phyloP scores from a whole-genome alignment of 2,329 filamentous ascomycete genomes.

The Cercospora sojina region DNA sequence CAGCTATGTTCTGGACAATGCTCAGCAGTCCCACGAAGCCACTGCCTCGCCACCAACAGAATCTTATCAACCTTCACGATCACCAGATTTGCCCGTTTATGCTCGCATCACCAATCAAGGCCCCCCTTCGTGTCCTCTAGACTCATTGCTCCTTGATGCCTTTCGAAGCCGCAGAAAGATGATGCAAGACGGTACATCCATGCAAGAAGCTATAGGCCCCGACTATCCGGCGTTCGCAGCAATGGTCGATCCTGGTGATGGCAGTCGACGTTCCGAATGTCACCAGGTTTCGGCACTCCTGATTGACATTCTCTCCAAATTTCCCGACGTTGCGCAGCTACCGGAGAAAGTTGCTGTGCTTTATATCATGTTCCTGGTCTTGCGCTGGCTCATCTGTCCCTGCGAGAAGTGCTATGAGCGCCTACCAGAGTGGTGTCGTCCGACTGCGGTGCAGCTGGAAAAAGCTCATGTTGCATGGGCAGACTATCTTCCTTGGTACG shows the following conservation, averaged over 20 bases:
- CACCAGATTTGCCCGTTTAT: conserved; percentile 32
- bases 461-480: conserved; percentile 75
- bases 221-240: conserved; percentile 77
- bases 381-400: conserved; percentile 78
- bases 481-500: conserved; percentile 72
- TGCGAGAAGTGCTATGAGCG: conserved; percentile 76
- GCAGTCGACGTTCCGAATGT: conserved; percentile 38
- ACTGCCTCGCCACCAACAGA: conserved; percentile 15
- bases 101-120: conserved; percentile 54
- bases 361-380: conserved; percentile 82
- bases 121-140: conserved; percentile 71
- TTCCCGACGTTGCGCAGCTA: conserved; percentile 73
- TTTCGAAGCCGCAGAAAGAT: conserved; percentile 67
- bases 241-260: conserved; percentile 64
- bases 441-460: conserved; percentile 64
- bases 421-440: conserved; percentile 70
- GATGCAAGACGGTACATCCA: conserved; percentile 63
- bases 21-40: conserved; percentile 9
- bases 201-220: conserved; percentile 69
- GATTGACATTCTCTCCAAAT: conserved; percentile 80
- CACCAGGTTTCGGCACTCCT: conserved; percentile 83
- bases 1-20: conserved; percentile 65
- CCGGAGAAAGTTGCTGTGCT: conserved; percentile 80
- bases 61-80: conserved; percentile 14
- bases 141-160: conserved; percentile 77